Evolutionary conservation across 2,329 filamentous ascomycete species (phyloP).

Genomic region (Fusarium sp.): DNA sequence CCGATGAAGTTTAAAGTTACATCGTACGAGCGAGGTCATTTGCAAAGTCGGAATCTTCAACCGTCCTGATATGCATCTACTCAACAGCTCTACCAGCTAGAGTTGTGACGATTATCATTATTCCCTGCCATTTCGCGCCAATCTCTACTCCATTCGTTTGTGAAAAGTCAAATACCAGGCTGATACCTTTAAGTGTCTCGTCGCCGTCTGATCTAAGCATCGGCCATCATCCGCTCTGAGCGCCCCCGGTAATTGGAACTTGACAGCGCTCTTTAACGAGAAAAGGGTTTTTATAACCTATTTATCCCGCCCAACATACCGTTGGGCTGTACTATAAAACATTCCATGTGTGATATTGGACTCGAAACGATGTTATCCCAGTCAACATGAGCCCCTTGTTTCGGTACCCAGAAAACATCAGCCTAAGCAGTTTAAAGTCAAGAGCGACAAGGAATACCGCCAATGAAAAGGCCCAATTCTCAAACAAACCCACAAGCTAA

Average conservation of each 20-base stretch:
- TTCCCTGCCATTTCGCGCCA: fast-evolving
- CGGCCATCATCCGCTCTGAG: neutral
- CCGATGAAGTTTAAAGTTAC: neutral
- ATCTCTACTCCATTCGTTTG: neutral
- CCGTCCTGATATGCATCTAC: neutral
- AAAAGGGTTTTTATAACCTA: neutral
- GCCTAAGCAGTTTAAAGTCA: neutral
- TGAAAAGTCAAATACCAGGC: neutral
- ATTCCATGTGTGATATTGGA: neutral
- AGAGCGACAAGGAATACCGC: neutral
- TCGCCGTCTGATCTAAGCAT: neutral
- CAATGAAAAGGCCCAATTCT: slow-evolving; percentile 10
- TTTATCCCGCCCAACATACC: neutral
- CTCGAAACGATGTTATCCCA: neutral
- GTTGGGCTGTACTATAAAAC: neutral
- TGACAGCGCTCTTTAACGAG: neutral
- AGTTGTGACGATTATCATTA: too few relatives aligned
- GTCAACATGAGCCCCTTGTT: slow-evolving; percentile 14
- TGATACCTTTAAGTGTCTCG: neutral
- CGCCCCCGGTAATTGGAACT: neutral
- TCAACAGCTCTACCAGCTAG: too few relatives aligned
- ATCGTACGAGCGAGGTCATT: neutral
- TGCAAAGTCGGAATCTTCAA: neutral
- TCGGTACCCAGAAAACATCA: neutral
- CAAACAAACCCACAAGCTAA: slow-evolving; percentile 20